Evolutionary conservation across 345 rosid species (phyloP).

Genomic region (Carallia pectinifolia): DNA sequence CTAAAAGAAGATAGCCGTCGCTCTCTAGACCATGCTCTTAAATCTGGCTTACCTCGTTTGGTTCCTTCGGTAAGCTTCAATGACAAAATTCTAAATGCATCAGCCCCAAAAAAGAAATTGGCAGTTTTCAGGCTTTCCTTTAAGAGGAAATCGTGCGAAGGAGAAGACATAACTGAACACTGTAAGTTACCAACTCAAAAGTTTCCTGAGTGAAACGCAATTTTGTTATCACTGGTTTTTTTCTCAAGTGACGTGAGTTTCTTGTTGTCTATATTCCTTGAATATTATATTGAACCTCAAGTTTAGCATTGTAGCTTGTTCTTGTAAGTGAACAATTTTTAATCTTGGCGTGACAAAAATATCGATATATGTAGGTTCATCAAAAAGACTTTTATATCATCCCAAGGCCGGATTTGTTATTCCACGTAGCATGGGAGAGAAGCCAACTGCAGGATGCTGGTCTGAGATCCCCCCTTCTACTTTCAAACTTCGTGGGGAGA

Average conservation of each 20-base stretch:
- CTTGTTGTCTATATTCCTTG: neutral
- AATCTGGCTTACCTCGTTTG: constrained; percentile 35
- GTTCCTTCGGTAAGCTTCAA: constrained; percentile 49
- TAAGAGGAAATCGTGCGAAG: constrained; percentile 65
- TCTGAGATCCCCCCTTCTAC: constrained; percentile 64
- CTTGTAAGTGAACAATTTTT: neutral
- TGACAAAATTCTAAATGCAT: constrained; percentile 29
- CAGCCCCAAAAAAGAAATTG: constrained; percentile 45
- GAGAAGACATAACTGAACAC: constrained; percentile 49
- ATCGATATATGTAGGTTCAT: constrained; percentile 37
- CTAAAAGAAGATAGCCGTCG: constrained; percentile 30
- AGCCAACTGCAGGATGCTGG: constrained; percentile 54
- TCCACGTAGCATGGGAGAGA: constrained; percentile 49
- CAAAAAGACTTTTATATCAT: constrained; percentile 54
- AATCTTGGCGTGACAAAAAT: neutral
- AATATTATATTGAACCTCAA: neutral
- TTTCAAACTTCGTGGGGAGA: constrained; percentile 62
- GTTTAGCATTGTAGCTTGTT: neutral
- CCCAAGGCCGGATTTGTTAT: constrained; percentile 60
- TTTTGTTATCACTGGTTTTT: neutral
- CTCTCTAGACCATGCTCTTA: constrained; percentile 29
- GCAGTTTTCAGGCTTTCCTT: constrained; percentile 56
- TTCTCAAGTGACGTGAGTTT: neutral
- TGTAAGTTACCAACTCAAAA: constrained; percentile 38
- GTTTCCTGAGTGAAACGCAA: neutral